phyloP scores from a whole-genome alignment of 306 rosid species.

The Gastrolobium villosum region DNA sequence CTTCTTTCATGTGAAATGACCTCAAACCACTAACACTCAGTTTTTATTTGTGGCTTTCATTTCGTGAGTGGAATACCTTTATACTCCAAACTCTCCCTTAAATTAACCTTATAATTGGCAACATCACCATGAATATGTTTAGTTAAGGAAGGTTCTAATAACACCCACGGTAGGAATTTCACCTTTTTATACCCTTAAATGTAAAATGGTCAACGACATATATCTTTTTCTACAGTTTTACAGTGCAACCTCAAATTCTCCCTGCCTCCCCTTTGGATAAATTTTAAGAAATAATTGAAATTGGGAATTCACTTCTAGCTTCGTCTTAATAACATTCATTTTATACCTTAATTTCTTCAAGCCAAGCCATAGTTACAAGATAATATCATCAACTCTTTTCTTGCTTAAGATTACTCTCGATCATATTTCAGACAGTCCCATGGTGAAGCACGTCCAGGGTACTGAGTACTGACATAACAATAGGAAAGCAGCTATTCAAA shows the following conservation, averaged over 20 bases:
- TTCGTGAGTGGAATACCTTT: constrained; percentile 59
- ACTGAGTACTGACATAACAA: too few species aligned
- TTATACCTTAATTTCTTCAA: constrained; percentile 8
- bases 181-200: constrained; percentile 47
- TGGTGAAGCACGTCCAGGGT: too few species aligned
- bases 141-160: constrained; percentile 52
- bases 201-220: constrained; percentile 29
- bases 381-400: too few species aligned
- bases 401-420: too few species aligned
- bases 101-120: constrained; percentile 28
- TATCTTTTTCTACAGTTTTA: constrained; percentile 20
- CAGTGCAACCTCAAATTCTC: constrained; percentile 37
- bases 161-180: constrained; percentile 44
- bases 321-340: not conserved
- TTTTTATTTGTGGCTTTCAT: constrained; percentile 20
- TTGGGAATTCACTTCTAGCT: constrained; percentile 28
- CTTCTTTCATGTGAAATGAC: constrained; percentile 61
- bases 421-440: too few species aligned
- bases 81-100: constrained; percentile 47
- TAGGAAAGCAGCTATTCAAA: too few species aligned
- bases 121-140: constrained; percentile 36
- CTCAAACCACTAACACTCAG: constrained; percentile 42
- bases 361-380: not conserved
- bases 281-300: constrained; percentile 12
- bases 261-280: constrained; percentile 27